Percentiles rank a stretch among this genome's conserved stretches.
phyloP scores from a whole-genome alignment of 2,329 filamentous ascomycete species.

The Colletotrichum incanum region DNA sequence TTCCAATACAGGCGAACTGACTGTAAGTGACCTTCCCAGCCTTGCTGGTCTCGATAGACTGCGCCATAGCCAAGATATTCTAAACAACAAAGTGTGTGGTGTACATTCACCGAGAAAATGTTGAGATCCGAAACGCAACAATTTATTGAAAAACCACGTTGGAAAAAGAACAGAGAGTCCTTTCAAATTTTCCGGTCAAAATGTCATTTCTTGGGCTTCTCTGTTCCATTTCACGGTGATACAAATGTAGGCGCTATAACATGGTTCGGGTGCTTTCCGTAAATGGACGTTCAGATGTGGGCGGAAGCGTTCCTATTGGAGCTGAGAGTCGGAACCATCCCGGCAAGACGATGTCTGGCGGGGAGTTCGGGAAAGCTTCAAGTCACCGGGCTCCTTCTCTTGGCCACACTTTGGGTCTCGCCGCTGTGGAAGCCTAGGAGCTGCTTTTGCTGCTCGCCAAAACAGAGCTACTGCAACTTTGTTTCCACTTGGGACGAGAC shows the following conservation, averaged over 20 bases:
- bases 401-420: not conserved
- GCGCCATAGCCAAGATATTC: not conserved
- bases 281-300: not conserved
- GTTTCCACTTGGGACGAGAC: too few relatives aligned
- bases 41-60: not conserved
- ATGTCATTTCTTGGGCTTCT: too few relatives aligned
- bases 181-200: too few relatives aligned
- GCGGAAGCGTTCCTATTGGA: slow-evolving; percentile 17
- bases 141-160: too few relatives aligned
- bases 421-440: too few relatives aligned
- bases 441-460: not conserved
- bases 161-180: too few relatives aligned
- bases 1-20: slow-evolving; percentile 66
- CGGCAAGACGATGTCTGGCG: not conserved
- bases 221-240: too few relatives aligned
- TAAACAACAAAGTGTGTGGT: not conserved
- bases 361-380: not conserved
- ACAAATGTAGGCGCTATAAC: not conserved
- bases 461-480: too few relatives aligned
- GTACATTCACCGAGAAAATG: too few relatives aligned
- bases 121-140: too few relatives aligned
- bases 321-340: slow-evolving; percentile 6
- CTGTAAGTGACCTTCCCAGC: slow-evolving; percentile 48
- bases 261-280: slow-evolving; percentile 9
- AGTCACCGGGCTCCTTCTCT: not conserved